These are phyloP conservation scores for Ormosia semicastrata DNA, from an alignment of 306 rosid species.

Conservation along the genomic window DNA sequence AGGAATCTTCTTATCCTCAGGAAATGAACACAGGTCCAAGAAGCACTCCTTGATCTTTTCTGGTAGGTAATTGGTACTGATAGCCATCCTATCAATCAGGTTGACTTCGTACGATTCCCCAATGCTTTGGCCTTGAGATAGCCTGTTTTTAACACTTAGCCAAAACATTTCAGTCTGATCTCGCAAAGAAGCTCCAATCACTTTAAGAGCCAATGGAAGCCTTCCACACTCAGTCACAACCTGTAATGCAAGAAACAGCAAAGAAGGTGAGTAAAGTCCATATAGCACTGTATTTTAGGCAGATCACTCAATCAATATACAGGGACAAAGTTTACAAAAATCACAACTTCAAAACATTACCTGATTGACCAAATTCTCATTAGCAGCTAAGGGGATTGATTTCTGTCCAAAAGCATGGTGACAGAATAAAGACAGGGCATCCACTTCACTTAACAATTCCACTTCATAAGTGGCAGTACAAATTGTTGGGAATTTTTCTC, in stretches of 20 bases:
- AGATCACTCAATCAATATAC: not conserved
- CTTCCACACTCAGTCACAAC: constrained; percentile 80
- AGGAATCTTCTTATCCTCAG: constrained; percentile 89
- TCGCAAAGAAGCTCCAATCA: constrained; percentile 80
- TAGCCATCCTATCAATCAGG: constrained; percentile 68
- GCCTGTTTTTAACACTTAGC: constrained; percentile 64
- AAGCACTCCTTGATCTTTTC: constrained; percentile 69
- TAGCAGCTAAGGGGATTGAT: constrained; percentile 56
- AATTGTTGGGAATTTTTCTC: constrained; percentile 53
- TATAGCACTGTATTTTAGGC: not conserved
- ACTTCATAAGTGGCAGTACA: constrained; percentile 53
- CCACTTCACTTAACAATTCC: constrained; percentile 65
- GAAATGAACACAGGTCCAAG: constrained; percentile 81
- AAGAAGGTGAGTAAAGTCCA: not conserved
- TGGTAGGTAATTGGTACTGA: constrained; percentile 52
- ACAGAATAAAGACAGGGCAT: constrained; percentile 79
- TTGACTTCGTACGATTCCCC: constrained; percentile 69
- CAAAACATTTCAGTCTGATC: constrained; percentile 75
- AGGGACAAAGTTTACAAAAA: not conserved
- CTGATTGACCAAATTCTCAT: constrained; percentile 76
- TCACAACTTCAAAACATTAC: constrained; percentile 34
- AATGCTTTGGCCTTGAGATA: constrained; percentile 72
- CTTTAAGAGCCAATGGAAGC: constrained; percentile 93
- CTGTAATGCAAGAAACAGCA: constrained; percentile 32
- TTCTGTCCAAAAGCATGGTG: constrained; percentile 85